These are phyloP conservation scores for Crinitomyces ghanaensis DNA, from an alignment of 805 yeast species.

Conservation along the genomic window DNA sequence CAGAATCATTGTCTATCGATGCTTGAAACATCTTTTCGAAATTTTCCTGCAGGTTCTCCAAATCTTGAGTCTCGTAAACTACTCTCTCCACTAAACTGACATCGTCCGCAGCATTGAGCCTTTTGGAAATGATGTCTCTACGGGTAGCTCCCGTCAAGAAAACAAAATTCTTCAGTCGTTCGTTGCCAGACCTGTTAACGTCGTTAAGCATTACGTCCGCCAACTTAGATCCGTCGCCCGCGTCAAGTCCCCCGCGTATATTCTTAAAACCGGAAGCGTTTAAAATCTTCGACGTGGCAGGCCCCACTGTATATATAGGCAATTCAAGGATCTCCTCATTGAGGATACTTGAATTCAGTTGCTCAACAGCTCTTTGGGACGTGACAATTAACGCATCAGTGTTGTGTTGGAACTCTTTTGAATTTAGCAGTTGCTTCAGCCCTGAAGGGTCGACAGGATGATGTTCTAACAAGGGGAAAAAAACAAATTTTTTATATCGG, in stretches of 20 bases:
- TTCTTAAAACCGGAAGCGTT: conserved; percentile 49
- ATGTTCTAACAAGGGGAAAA: conserved; percentile 68
- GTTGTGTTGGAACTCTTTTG: conserved; percentile 30
- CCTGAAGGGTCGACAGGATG: conserved; percentile 38
- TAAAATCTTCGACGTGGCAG: conserved; percentile 63
- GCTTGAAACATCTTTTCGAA: conserved; percentile 14
- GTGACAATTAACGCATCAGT: conserved; percentile 60
- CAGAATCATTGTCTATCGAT: conserved; percentile 3
- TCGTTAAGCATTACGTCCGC: conserved; percentile 49
- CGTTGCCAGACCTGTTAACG: background rate
- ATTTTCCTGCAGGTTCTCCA: conserved; percentile 33
- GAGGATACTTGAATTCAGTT: conserved; percentile 28
- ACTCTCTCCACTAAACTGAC: conserved; percentile 45
- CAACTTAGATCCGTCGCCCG: conserved; percentile 71
- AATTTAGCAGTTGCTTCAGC: conserved; percentile 35
- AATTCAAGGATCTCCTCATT: conserved; percentile 23
- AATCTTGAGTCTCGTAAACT: conserved; percentile 54
- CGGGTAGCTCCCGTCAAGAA: conserved; percentile 83
- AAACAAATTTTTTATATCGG: conserved; percentile 35
- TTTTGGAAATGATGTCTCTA: conserved; percentile 67
- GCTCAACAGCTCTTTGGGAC: conserved; percentile 86
- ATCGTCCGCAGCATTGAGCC: conserved; percentile 31
- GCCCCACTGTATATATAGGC: conserved; percentile 80
- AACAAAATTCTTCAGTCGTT: conserved; percentile 25
- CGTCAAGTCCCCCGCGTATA: conserved; percentile 59